phyloP scores from a whole-genome alignment of 176 grass and related monocot species.

The Aegilops bicornis region DNA sequence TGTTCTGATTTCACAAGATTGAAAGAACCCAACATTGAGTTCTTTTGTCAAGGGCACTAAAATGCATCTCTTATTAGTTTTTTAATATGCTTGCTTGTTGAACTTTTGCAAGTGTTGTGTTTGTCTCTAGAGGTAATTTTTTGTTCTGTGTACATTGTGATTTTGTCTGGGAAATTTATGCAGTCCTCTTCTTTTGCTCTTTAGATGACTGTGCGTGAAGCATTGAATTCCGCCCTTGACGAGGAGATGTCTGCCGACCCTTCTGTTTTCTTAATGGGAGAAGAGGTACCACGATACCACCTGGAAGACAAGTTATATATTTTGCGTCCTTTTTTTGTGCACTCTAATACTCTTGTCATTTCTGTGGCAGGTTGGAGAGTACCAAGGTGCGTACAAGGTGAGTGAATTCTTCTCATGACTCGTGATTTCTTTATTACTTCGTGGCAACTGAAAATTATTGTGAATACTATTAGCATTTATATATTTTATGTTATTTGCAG shows the following conservation, averaged over 20 bases:
- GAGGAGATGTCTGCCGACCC: slow-evolving; percentile 99
- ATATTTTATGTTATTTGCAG: slow-evolving; percentile 39
- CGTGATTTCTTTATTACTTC: not conserved
- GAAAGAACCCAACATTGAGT: not conserved
- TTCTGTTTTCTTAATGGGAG: slow-evolving; percentile 95
- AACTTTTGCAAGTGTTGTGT: not conserved
- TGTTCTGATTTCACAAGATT: not conserved
- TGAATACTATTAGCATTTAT: not conserved
- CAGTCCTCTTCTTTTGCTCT: slow-evolving; percentile 43
- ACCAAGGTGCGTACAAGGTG: slow-evolving; percentile 98
- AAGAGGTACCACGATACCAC: slow-evolving; percentile 75
- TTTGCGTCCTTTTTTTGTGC: not conserved
- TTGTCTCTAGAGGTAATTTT: not conserved
- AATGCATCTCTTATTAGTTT: not conserved
- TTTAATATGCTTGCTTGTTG: not conserved
- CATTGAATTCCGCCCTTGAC: slow-evolving; percentile 88
- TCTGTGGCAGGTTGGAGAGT: slow-evolving; percentile 79
- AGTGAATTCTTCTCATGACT: slow-evolving; percentile 20
- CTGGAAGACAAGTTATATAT: slow-evolving; percentile 40
- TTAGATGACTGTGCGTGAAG: slow-evolving; percentile 91
- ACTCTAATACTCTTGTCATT: slow-evolving; percentile 17
- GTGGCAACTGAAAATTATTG: not conserved
- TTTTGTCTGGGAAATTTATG: slow-evolving; percentile 17
- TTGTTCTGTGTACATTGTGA: not conserved
- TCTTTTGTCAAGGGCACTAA: not conserved